Percentiles rank a stretch among this genome's conserved stretches.
Evolutionary conservation across 306 rosid genomes (phyloP).

Genomic region (Cicer bijugum): DNA sequence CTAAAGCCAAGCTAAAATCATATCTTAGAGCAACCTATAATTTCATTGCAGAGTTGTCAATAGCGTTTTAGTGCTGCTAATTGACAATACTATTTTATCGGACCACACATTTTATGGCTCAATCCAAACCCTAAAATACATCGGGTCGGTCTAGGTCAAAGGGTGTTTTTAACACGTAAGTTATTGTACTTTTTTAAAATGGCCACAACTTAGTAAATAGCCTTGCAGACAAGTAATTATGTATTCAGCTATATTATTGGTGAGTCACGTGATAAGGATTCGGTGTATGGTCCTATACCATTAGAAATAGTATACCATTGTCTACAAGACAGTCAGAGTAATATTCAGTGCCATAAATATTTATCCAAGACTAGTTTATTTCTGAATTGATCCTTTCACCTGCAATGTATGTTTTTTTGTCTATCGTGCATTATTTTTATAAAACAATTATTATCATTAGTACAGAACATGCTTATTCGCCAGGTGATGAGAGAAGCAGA

Average conservation of each 20-base stretch:
- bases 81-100: no score
- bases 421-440: not conserved
- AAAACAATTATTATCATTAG: not conserved
- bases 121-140: no score
- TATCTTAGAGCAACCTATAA: no score
- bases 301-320: not conserved
- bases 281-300: constrained; percentile 7
- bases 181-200: no score
- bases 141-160: no score
- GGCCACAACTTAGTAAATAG: no score
- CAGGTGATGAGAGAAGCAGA: constrained; percentile 24
- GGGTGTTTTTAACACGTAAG: no score
- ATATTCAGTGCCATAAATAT: constrained; percentile 30
- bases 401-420: not conserved
- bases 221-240: not conserved
- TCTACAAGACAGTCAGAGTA: constrained; percentile 9
- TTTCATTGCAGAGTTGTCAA: no score
- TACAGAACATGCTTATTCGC: not conserved
- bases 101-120: no score
- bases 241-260: not conserved
- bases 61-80: no score
- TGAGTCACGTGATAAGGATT: constrained; percentile 21
- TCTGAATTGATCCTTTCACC: constrained; percentile 7
- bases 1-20: no score
- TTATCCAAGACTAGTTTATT: not conserved